phyloP scores from a whole-genome alignment of 1,284 basidiomycete genomes.

The Melanopsichium pennsylvanicum region DNA sequence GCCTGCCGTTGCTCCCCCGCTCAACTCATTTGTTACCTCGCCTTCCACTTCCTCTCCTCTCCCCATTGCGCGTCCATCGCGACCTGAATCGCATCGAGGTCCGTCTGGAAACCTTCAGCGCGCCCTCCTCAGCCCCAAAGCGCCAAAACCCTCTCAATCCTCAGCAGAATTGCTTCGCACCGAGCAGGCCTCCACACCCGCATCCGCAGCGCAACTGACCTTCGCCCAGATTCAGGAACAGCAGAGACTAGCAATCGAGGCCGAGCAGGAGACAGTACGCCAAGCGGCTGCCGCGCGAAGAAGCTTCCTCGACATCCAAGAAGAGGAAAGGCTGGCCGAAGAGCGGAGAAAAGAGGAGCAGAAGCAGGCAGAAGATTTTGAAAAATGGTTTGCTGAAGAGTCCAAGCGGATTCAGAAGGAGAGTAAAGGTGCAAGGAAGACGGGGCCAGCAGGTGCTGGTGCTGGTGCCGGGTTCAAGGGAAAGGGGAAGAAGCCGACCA shows the following conservation, averaged over 20 bases:
- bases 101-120: constrained; percentile 20
- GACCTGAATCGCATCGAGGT: constrained; percentile 16
- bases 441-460: not conserved
- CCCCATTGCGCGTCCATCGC: not conserved
- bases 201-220: constrained; percentile 31
- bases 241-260: constrained; percentile 41
- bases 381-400: constrained; percentile 64
- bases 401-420: constrained; percentile 52
- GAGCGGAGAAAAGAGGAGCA: constrained; percentile 51
- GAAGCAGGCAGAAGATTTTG: constrained; percentile 59
- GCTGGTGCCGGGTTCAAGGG: constrained; percentile 5
- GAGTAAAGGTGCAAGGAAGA: constrained; percentile 14
- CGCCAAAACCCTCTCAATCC: constrained; percentile 1
- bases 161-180: constrained; percentile 4
- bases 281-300: constrained; percentile 29
- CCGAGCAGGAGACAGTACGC: constrained; percentile 34
- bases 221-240: constrained; percentile 62
- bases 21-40: constrained; percentile 16
- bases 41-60: constrained; percentile 10
- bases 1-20: constrained; percentile 11
- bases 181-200: constrained; percentile 3
- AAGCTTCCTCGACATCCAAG: constrained; percentile 59
- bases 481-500: constrained; percentile 26
- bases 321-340: constrained; percentile 51
- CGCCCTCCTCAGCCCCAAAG: constrained; percentile 7